Evolutionary conservation across 1,284 basidiomycete species (phyloP).

Genomic region (Leccinum insigne): DNA sequence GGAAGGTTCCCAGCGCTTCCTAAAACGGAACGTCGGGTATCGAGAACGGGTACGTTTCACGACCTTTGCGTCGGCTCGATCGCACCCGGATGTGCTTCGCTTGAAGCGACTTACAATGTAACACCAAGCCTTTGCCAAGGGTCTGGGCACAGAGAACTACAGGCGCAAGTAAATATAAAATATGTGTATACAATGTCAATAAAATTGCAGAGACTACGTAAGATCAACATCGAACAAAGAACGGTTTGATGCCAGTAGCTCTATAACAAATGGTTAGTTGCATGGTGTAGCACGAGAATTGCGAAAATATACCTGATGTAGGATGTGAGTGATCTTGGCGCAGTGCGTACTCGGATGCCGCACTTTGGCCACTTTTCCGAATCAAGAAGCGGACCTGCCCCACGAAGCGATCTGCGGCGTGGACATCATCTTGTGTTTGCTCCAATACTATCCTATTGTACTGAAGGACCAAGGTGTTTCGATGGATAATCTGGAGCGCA

Average conservation of each 20-base stretch:
- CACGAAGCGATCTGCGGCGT: not conserved
- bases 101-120: too few relatives aligned
- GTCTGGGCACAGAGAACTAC: too few relatives aligned
- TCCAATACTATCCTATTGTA: not conserved
- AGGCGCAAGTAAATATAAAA: too few relatives aligned
- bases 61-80: too few relatives aligned
- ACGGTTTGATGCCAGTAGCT: not conserved
- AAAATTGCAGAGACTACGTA: not conserved
- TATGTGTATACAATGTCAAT: too few relatives aligned
- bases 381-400: not conserved
- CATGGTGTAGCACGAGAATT: not conserved
- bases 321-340: not conserved
- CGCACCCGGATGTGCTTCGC: too few relatives aligned
- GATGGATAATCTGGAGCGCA: not conserved
- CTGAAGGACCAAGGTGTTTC: not conserved
- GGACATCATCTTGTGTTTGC: not conserved
- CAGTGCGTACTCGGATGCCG: not conserved
- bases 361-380: slow-evolving; percentile 1
- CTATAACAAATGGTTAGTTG: not conserved
- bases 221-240: not conserved
- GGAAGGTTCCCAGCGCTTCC: too few relatives aligned
- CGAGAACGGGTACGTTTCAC: too few relatives aligned
- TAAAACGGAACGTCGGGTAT: too few relatives aligned
- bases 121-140: too few relatives aligned
- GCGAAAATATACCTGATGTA: not conserved